Evolutionary conservation across 148 eudicot genomes (phyloP), one percentile per base, ranked within the genome.

Genomic region (Vaccinium macrocarpon): DNA sequence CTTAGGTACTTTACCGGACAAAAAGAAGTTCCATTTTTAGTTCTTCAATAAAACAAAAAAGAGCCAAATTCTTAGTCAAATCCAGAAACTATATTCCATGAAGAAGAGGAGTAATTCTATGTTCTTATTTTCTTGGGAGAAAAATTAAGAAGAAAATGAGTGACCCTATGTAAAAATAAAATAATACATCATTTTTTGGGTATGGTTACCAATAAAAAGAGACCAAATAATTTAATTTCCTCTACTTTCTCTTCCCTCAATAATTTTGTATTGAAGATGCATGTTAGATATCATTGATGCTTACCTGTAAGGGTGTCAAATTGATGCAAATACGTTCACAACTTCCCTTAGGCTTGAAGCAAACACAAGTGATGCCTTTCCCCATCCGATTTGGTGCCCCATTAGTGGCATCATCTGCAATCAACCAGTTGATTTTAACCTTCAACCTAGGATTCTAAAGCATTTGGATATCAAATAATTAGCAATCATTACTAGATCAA

Each of bases 291-390:
- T 75, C 49, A 32, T 83, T 14, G 73, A 18, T 51, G 66, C 84
- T 89, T 85, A 89, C 95, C 95, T 91, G 94, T 48, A 84, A 11
- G n/a, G 95, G 92, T 6, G 93, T 93, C 86, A 93, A 87, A 74
- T 88, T 92, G 85, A 89, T 81, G 88, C 91, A 90, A n/a, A 93
- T 84, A 16, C 92, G 88, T 75, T 84, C 88, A 81, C 90, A 88
- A 76, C 66, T 73, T 78, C 93, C 95, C 91, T 90, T 95, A 75
- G 84, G 83, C 85, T 92, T 95, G 87, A 93, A 95, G 88, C 96
- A 95, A 84, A 91, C 91, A 82, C 96, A 93, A 85, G 95, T 87
- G 83, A 95, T 88, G 83, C 94, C 90, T 88, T 88, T 95, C 49
- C 92, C 94, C 82, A 88, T 92, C 94, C 95, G 88, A 78, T 84